A percentile compares a stretch with the other conserved stretches of the same genome.
These are phyloP conservation scores for Blepharisma stoltei DNA, from an alignment of 73 alveolate species.

Conservation along the genomic window DNA sequence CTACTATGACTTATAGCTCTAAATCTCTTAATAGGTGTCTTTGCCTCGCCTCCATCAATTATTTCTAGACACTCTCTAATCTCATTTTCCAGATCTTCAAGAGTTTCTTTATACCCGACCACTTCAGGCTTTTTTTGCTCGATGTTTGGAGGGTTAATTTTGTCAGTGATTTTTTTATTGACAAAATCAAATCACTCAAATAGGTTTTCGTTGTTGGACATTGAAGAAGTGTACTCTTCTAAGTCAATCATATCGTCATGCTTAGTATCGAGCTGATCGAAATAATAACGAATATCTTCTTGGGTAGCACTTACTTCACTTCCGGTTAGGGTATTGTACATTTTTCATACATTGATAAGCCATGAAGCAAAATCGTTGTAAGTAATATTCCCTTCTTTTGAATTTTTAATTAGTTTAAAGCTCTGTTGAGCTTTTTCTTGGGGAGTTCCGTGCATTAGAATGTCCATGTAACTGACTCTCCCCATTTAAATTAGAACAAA, in stretches of 20 bases:
- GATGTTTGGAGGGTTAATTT: neutral
- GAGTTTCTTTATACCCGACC: too few relatives aligned
- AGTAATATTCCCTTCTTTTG: neutral
- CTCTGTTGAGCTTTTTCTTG: constrained; percentile 10
- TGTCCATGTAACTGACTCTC: constrained; percentile 18
- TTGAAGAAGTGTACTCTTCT: neutral
- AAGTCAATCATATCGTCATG: neutral
- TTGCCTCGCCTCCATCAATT: too few relatives aligned
- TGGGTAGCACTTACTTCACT: constrained; percentile 7
- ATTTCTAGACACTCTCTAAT: too few relatives aligned
- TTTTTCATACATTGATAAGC: constrained; percentile 8
- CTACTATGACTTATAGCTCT: too few relatives aligned
- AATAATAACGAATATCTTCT: constrained; percentile 4
- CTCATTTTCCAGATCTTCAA: too few relatives aligned
- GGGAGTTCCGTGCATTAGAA: constrained; percentile 16
- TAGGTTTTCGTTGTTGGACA: neutral
- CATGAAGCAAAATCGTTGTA: neutral
- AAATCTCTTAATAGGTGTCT: too few relatives aligned
- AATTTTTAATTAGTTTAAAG: neutral
- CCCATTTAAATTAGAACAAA: too few relatives aligned
- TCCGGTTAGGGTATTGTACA: neutral
- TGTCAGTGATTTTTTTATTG: neutral
- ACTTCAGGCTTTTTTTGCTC: neutral
- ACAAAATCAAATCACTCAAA: constrained; percentile 17
- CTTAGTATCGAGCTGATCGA: neutral